phyloP scores from a whole-genome alignment of 2,329 filamentous ascomycete genomes.

The Pseudocercospora vitis region DNA sequence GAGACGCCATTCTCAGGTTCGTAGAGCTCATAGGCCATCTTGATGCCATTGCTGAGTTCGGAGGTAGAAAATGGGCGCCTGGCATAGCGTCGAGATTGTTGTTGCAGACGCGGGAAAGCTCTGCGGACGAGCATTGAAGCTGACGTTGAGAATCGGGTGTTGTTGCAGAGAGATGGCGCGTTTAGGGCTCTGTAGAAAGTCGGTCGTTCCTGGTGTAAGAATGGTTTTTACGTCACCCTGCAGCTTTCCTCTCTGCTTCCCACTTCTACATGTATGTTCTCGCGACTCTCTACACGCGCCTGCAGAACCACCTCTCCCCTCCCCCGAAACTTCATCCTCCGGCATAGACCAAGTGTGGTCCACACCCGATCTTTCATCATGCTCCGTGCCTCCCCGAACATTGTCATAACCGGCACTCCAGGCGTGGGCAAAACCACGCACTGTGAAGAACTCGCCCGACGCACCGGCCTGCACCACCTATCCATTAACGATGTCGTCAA shows the following conservation, averaged over 20 bases:
- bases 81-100: constrained; percentile 23
- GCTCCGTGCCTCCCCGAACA: constrained; percentile 66
- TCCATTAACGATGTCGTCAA: constrained; percentile 91
- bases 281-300: constrained; percentile 1
- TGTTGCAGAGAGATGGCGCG: too few species aligned
- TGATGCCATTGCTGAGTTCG: constrained; percentile 38
- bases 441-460: constrained; percentile 75
- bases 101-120: constrained; percentile 25
- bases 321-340: too few species aligned
- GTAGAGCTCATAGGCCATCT: constrained; percentile 67
- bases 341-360: too few species aligned
- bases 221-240: constrained; percentile 1
- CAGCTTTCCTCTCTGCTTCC: constrained; percentile 5
- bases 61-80: constrained; percentile 31
- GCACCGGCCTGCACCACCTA: constrained; percentile 75
- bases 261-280: constrained; percentile 1
- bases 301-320: neutral
- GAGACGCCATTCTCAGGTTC: constrained; percentile 46
- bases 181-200: too few species aligned
- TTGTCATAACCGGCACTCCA: constrained; percentile 92
- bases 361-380: constrained; percentile 33
- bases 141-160: too few species aligned
- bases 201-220: too few species aligned
- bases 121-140: constrained; percentile 27
- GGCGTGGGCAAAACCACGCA: constrained; percentile 96